A percentile compares a stretch with the other conserved stretches of the same genome.
These are phyloP conservation scores for Chrysanthemum seticuspe DNA, from an alignment of 129 eudicot species.

Conservation along the genomic window DNA sequence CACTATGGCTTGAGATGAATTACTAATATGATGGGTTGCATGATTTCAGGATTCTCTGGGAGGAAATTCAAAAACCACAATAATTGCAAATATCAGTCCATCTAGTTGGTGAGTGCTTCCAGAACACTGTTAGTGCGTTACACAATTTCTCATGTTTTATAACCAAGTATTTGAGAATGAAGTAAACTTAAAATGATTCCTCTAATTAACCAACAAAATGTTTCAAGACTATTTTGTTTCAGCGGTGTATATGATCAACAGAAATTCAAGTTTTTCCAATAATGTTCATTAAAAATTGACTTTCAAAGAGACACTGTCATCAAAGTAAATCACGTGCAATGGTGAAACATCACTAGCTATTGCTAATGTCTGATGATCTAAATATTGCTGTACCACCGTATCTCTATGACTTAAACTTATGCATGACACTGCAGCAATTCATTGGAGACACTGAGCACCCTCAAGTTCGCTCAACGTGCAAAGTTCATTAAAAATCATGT, in stretches of 20 bases:
- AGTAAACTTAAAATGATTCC: not conserved
- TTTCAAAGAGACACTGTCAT: slow-evolving; percentile 3
- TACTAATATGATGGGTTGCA: slow-evolving; percentile 17
- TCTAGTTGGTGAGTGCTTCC: slow-evolving; percentile 67
- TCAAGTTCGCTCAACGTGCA: slow-evolving; percentile 99
- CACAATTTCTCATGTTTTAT: slow-evolving; percentile 12
- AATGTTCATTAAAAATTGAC: not conserved
- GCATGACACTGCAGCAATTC: slow-evolving; percentile 69
- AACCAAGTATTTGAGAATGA: slow-evolving; percentile 5
- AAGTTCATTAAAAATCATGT: slow-evolving; percentile 96
- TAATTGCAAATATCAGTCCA: slow-evolving; percentile 96
- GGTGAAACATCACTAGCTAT: slow-evolving; percentile 7
- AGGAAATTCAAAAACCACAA: slow-evolving; percentile 94
- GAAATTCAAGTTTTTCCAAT: not conserved
- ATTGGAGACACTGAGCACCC: slow-evolving; percentile 92
- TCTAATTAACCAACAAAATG: not conserved
- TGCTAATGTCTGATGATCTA: not conserved
- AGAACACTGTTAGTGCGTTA: slow-evolving; percentile 17
- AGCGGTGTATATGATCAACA: not conserved
- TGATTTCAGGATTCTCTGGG: slow-evolving; percentile 91
- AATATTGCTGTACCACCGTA: not conserved
- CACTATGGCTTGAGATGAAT: slow-evolving; percentile 14
- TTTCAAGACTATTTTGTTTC: not conserved
- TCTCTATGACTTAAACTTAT: not conserved
- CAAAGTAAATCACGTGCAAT: slow-evolving; percentile 10